Conservation (phyloP, 139 green algal genomes). For the Haematococcus sp. region DNA sequence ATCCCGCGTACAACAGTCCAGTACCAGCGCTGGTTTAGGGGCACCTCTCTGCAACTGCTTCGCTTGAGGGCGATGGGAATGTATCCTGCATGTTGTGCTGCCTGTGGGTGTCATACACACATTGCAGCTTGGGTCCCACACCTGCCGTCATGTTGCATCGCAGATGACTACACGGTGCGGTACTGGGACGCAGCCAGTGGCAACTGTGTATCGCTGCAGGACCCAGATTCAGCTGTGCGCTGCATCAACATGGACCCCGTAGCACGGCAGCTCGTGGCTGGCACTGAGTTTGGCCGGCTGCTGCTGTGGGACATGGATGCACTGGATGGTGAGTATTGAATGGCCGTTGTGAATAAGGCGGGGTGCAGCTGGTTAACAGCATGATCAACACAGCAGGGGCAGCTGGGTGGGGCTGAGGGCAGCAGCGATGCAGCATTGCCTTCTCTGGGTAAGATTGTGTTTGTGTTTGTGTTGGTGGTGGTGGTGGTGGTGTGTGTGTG, state of each 20-base stretch:
- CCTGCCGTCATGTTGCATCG: background rate
- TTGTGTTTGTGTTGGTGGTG: no score
- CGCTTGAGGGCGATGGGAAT: no score
- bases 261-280: constrained; percentile 9
- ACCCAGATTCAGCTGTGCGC: constrained; percentile 18
- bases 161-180: constrained; percentile 27
- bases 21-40: background rate
- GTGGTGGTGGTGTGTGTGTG: no score
- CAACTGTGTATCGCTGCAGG: constrained; percentile 17
- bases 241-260: constrained; percentile 14
- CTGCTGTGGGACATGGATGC: constrained; percentile 16
- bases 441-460: no score
- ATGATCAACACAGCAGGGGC: background rate
- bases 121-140: no score
- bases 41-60: no score
- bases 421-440: no score
- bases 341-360: no score
- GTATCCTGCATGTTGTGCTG: no score
- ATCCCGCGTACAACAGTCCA: no score
- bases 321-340: constrained; percentile 6
- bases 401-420: background rate
- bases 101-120: no score
- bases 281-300: constrained; percentile 21
- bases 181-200: constrained; percentile 19
- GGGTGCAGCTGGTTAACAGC: no score